Evolutionary conservation across 352 stramenopile genomes (phyloP).

Genomic region (Globisporangium iwayamae): DNA sequence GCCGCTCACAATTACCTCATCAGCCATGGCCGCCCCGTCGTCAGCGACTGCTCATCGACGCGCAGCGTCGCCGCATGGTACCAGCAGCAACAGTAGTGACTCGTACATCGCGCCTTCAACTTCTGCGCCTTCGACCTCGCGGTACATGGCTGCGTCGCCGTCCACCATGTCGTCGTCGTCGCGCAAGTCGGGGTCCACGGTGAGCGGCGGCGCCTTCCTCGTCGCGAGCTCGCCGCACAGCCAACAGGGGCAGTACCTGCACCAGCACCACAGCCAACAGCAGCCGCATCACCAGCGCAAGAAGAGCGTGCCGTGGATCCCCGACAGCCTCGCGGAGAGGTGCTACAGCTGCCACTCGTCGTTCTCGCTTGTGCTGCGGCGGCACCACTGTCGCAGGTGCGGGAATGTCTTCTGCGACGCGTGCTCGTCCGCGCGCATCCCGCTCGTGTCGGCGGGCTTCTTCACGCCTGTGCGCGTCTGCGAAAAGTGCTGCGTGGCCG

Average conservation of each 20-base stretch:
- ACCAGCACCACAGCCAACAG: constrained; percentile 23
- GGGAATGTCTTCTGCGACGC: constrained; percentile 89
- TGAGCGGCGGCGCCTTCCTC: constrained; percentile 7
- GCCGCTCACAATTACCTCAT: constrained; percentile 10
- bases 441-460: constrained; percentile 63
- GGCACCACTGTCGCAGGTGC: constrained; percentile 86
- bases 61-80: background rate
- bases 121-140: constrained; percentile 9
- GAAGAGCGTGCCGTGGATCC: constrained; percentile 72
- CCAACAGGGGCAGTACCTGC: constrained; percentile 17
- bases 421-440: constrained; percentile 80
- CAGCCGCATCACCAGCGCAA: constrained; percentile 24
- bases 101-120: constrained; percentile 8
- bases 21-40: background rate
- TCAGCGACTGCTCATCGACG: background rate
- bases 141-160: constrained; percentile 2
- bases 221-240: constrained; percentile 7
- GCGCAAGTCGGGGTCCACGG: constrained; percentile 6
- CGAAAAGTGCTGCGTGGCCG: constrained; percentile 69
- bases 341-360: constrained; percentile 66
- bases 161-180: constrained; percentile 9
- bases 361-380: constrained; percentile 73
- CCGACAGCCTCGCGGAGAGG: constrained; percentile 71
- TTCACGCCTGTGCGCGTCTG: constrained; percentile 76
- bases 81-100: background rate